Percentiles rank a stretch among this genome's conserved stretches.
Conservation (phyloP, 108 stramenopile species). For the Nannochloropsis gaditana region DNA sequence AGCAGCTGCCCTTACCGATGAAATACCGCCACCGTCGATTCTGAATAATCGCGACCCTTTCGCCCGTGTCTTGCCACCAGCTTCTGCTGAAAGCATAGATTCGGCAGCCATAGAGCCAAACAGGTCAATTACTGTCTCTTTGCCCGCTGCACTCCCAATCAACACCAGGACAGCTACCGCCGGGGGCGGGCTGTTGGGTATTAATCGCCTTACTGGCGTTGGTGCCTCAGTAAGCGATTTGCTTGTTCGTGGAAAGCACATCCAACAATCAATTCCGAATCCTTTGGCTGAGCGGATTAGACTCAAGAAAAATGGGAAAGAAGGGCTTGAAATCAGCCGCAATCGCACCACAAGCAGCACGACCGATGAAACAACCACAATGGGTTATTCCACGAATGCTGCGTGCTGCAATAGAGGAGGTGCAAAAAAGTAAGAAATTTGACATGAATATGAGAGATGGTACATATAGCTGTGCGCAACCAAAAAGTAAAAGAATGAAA, state of each 20-base stretch:
- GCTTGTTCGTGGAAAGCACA: not conserved
- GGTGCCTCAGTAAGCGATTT: conserved; percentile 19
- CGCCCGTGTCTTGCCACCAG: not conserved
- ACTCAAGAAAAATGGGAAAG: not conserved
- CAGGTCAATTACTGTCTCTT: not conserved
- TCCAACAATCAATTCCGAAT: not conserved
- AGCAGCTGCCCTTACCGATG: not conserved
- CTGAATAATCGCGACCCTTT: not conserved
- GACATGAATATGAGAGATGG: too few relatives aligned
- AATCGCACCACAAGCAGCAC: not conserved
- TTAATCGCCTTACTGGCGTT: not conserved
- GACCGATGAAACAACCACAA: not conserved
- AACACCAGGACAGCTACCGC: not conserved
- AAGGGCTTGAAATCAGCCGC: not conserved
- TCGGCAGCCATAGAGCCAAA: too few relatives aligned
- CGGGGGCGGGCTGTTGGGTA: not conserved
- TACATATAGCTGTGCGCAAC: too few relatives aligned
- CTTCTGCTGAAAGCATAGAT: too few relatives aligned
- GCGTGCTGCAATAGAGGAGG: too few relatives aligned
- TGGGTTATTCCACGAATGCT: too few relatives aligned
- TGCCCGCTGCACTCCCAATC: not conserved
- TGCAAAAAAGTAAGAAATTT: too few relatives aligned
- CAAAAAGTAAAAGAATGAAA: too few relatives aligned
- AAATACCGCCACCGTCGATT: not conserved
- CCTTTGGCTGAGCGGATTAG: not conserved